Evolutionary conservation across 1,139 yeast genomes (phyloP).

Genomic region (Sugiyamaella castrensis): DNA sequence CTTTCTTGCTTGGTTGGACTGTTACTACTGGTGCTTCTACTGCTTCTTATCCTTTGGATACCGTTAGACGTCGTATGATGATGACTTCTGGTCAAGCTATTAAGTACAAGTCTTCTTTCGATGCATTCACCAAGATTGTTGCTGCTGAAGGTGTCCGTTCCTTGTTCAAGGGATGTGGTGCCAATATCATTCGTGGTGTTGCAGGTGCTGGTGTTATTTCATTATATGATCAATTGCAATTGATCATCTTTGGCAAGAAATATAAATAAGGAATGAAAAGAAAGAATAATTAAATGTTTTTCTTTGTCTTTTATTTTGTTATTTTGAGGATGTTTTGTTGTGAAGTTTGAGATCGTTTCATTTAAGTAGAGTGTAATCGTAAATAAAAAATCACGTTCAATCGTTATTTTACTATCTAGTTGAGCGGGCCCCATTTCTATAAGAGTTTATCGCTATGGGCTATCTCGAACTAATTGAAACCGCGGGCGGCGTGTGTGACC

Average conservation of each 20-base stretch:
- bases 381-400: too few species aligned
- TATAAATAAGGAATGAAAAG: conserved; percentile 43
- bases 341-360: too few species aligned
- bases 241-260: conserved; percentile 71
- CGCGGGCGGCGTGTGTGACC: too few species aligned
- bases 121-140: conserved; percentile 67
- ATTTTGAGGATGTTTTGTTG: too few species aligned
- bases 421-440: too few species aligned
- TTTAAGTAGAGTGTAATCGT: too few species aligned
- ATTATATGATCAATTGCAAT: conserved; percentile 73
- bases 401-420: too few species aligned
- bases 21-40: conserved; percentile 78
- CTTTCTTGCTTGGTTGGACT: conserved; percentile 75
- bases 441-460: too few species aligned
- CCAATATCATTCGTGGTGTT: conserved; percentile 83
- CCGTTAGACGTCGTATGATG: conserved; percentile 87
- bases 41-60: conserved; percentile 78
- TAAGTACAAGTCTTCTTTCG: conserved; percentile 71
- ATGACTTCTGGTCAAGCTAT: conserved; percentile 82
- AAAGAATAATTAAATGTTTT: too few species aligned
- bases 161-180: conserved; percentile 84
- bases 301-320: too few species aligned
- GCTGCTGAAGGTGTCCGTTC: conserved; percentile 70
- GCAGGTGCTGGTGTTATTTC: conserved; percentile 88
- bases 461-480: too few species aligned